Evolutionary conservation across 352 stramenopile species (phyloP), one percentile per base, ranked within the genome.

Genomic region (Globisporangium irregulare): DNA sequence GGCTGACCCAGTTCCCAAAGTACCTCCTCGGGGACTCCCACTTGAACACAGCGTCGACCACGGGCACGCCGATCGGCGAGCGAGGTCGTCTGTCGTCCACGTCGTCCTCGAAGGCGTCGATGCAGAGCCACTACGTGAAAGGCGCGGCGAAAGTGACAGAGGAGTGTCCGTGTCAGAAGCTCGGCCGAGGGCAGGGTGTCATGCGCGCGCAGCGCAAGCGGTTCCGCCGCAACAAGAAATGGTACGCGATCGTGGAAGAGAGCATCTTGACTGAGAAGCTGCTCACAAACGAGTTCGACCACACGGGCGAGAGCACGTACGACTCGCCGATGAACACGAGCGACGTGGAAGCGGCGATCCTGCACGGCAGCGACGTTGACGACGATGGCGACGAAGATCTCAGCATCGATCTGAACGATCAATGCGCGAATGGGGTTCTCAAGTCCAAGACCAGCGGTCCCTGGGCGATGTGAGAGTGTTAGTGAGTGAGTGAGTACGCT

Each of bases 221-320:
- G 0, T 90, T 90, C 66, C 80, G 72, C 46, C 75, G 79, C 20
- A 77, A 70, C 62, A 89, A 86, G 29, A 81, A 76, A 64, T 82
- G 76, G 78, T 70, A 82, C 27, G 66, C 78, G 20, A 76, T 79
- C 64, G 74, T 79, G 46, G 75, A 85, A 57, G 73, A 81, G 22
- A 74, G 54, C 24, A 62, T 81, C 15, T 72, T 73, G 38, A 81
- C 75, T 2, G 69, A 79, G 32, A 85, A 80, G 27, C 41, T 81
- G 56, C 62, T 73, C 14, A 59, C 69, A 0, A 66, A 74, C 55
- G 72, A 78, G 27, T 56, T 71, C 8, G 75, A 71, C 18, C 72
- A 59, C 1, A 68, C 73, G 10, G 69, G 68, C 41, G 79, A 72
- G 43, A 54, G 77, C 34, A 66, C 68, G 32, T 69, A 81, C 29